These are phyloP conservation scores for Phialophora macrospora DNA, from an alignment of 2,329 filamentous ascomycete genomes.

Conservation along the genomic window DNA sequence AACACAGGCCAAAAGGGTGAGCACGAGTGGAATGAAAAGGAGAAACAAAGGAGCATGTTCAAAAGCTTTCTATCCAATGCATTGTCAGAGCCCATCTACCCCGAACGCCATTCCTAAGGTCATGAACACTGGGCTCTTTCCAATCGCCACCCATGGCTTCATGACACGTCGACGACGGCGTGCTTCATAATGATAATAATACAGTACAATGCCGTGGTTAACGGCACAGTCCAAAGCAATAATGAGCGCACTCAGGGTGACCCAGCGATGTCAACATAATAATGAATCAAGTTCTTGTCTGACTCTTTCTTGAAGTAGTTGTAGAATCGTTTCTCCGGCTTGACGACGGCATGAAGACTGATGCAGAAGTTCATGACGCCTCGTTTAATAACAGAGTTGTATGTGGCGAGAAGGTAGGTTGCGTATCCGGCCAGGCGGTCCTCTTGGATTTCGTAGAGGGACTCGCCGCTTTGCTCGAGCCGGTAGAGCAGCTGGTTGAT, in stretches of 20 bases:
- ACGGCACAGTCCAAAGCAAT: conserved; percentile 3
- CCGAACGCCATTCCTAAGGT: conserved; percentile 9
- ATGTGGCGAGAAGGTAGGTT: conserved; percentile 29
- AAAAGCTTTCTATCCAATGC: conserved; percentile 14
- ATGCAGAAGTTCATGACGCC: conserved; percentile 32
- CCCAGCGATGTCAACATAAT: conserved; percentile 30
- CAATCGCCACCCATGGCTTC: conserved; percentile 14
- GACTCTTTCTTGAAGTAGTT: conserved; percentile 35
- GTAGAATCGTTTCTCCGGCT: conserved; percentile 35
- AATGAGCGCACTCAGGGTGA: neutral
- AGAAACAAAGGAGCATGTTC: conserved; percentile 1
- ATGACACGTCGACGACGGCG: conserved; percentile 11
- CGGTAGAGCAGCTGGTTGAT: conserved; percentile 29
- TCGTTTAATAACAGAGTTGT: conserved; percentile 33
- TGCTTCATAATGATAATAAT: conserved; percentile 23
- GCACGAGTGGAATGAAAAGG: neutral
- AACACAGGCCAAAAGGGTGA: neutral
- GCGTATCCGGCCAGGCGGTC: conserved; percentile 32
- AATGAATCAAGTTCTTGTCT: conserved; percentile 37
- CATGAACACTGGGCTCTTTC: conserved; percentile 20
- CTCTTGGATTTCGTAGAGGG: conserved; percentile 33
- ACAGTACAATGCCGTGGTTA: conserved; percentile 4
- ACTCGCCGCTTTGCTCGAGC: conserved; percentile 18
- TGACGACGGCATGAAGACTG: conserved; percentile 34
- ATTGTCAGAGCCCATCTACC: neutral